Conservation (phyloP, 78 protist species). For the Protostelium mycophagum region DNA sequence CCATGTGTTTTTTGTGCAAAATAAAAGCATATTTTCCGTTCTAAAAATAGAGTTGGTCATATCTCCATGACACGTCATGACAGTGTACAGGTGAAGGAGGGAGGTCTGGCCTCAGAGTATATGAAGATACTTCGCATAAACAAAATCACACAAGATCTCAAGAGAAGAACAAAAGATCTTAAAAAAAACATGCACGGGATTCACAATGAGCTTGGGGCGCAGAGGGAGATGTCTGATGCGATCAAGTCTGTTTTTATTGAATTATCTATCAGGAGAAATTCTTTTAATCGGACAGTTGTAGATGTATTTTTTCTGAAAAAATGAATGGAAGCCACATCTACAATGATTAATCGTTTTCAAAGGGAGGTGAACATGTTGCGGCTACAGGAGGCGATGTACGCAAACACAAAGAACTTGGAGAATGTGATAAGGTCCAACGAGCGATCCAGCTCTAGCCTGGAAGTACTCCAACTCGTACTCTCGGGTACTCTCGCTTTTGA, state of each 20-base stretch:
- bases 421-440: conserved; percentile 18
- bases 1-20: background rate
- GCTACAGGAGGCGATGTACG: conserved; percentile 16
- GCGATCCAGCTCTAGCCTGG: conserved; percentile 14
- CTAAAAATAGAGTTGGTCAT: no score
- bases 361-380: conserved; percentile 3
- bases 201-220: conserved; percentile 4
- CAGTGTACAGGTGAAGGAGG: background rate
- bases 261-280: no score
- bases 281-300: no score
- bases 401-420: conserved; percentile 25
- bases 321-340: no score
- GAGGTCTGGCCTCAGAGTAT: background rate
- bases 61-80: no score
- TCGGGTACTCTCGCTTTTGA: conserved; percentile 26
- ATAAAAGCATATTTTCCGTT: no score
- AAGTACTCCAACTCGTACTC: conserved; percentile 16
- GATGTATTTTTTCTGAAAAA: no score
- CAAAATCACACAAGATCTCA: conserved; percentile 1
- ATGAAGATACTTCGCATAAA: background rate
- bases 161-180: conserved; percentile 4
- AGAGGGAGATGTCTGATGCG: conserved; percentile 14
- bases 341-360: no score
- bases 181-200: conserved; percentile 13
- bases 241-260: no score